Evolutionary conservation across 331 rosid genomes (phyloP), one percentile per base, ranked within the genome.

Genomic region (Spiraea crenata): DNA sequence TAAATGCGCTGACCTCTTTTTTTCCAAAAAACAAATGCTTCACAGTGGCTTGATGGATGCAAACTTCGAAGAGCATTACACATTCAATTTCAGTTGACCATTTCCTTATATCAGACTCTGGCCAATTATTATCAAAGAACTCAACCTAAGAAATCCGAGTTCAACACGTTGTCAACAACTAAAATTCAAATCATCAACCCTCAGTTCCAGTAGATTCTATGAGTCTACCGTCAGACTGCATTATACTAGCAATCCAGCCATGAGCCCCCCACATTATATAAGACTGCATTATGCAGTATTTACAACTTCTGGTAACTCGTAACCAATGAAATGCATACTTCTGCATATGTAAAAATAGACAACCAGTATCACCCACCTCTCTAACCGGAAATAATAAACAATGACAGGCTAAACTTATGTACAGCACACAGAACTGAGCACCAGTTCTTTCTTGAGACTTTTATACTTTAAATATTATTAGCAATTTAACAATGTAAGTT

Each of bases 401-500:
- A 57, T 34, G 63, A 12, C 4, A 13, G n/a, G 54, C 25, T 40
- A 40, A 12, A 17, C 17, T 38, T 47, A 37, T 40, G 37, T 20
- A 52, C 5, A 73, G 55, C 34, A 25, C 31, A 58, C 4, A 48
- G 67, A 9, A 44, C 0, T 9, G 31, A 54, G 34, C 35, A 51
- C 57, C 48, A 49, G 37, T 10, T 72, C 60, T 48, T 56, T 46
- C 51, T 35, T 42, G 19, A 44, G 1, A 40, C 46, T 20, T 46
- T 40, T 52, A 47, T 42, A 31, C 6, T 16, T 63, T 38, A 3
- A 13, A 40, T 41, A 55, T 6, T 37, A 40, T 41, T 40, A 52
- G 34, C 14, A 59, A 20, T 62, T 15, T 15, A 16, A 13, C 11
- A 16, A 73, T 63, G 45, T 57, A 58, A 73, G 57, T 61, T 49